Evolutionary conservation across 176 grass and related monocot genomes (phyloP).

Genomic region (barley (Hordeum vulgare)): DNA sequence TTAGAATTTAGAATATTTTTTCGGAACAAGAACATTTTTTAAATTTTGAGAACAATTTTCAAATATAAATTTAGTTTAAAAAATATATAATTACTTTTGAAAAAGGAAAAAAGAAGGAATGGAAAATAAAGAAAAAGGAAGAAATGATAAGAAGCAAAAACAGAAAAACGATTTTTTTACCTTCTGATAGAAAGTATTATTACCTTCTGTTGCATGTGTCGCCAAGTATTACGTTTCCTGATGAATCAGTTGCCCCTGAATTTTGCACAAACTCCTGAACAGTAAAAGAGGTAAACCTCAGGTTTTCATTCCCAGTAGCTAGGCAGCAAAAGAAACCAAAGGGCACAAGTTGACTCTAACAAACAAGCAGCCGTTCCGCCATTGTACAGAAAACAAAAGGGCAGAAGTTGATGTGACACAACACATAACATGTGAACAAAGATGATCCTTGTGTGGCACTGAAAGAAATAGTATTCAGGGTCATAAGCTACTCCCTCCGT

Average conservation of each 20-base stretch:
- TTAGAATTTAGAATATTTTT: too few relatives aligned
- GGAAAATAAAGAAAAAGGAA: too few relatives aligned
- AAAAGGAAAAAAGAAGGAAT: too few relatives aligned
- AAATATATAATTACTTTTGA: too few relatives aligned
- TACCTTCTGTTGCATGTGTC: constrained; percentile 68
- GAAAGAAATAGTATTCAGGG: not conserved
- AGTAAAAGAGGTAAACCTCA: not conserved
- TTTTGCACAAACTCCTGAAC: constrained; percentile 57
- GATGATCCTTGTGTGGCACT: not conserved
- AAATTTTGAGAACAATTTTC: too few relatives aligned
- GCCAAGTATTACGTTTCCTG: constrained; percentile 51
- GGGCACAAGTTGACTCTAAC: constrained; percentile 1
- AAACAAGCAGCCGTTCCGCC: not conserved
- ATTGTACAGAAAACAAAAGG: constrained; percentile 3
- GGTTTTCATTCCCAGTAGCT: not conserved
- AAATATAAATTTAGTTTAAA: too few relatives aligned
- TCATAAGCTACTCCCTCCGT: too few relatives aligned
- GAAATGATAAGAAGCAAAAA: too few relatives aligned
- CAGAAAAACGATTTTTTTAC: too few relatives aligned
- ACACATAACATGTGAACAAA: constrained; percentile 12
- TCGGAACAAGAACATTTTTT: too few relatives aligned
- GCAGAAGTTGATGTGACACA: not conserved
- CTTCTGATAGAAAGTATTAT: too few relatives aligned
- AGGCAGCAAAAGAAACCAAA: not conserved
- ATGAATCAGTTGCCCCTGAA: constrained; percentile 59